phyloP scores from a whole-genome alignment of 176 grass and related monocot genomes.

The Aegilops bicornis region DNA sequence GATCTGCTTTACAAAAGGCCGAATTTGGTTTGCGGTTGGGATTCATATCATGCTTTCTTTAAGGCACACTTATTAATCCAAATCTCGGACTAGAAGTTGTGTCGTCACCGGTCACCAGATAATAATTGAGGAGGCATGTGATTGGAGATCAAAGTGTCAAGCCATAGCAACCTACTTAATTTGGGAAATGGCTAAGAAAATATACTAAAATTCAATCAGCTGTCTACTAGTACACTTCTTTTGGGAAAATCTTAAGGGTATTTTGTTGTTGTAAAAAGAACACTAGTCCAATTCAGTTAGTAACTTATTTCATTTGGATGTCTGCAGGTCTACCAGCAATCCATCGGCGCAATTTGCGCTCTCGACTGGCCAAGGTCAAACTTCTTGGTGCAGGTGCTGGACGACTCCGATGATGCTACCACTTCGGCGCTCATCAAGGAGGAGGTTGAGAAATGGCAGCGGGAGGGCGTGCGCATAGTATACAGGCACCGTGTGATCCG shows the following conservation, averaged over 20 bases:
- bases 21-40: slow-evolving; percentile 13
- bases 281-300: background rate
- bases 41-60: background rate
- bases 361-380: slow-evolving; percentile 77
- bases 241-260: background rate
- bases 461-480: slow-evolving; percentile 62
- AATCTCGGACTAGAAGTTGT: slow-evolving; percentile 13
- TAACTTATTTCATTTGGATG: slow-evolving; percentile 22
- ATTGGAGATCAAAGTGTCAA: slow-evolving; percentile 7
- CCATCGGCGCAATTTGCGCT: slow-evolving; percentile 73
- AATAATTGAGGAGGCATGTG: slow-evolving; percentile 17
- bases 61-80: slow-evolving; percentile 12
- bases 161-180: background rate
- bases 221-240: background rate
- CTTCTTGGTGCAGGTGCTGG: slow-evolving; percentile 73
- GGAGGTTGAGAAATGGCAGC: slow-evolving; percentile 77
- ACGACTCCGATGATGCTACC: slow-evolving; percentile 72
- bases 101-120: background rate
- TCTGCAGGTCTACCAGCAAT: slow-evolving; percentile 90
- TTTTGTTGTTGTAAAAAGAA: background rate
- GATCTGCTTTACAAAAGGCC: slow-evolving; percentile 4
- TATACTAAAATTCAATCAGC: background rate
- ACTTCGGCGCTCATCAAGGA: slow-evolving; percentile 67
- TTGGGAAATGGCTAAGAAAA: background rate
- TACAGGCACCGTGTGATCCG: slow-evolving; percentile 73